A percentile compares a stretch with the other conserved stretches of the same genome.
Evolutionary conservation across 2,329 filamentous ascomycete genomes (phyloP).

Genomic region (Onygena corvina): DNA sequence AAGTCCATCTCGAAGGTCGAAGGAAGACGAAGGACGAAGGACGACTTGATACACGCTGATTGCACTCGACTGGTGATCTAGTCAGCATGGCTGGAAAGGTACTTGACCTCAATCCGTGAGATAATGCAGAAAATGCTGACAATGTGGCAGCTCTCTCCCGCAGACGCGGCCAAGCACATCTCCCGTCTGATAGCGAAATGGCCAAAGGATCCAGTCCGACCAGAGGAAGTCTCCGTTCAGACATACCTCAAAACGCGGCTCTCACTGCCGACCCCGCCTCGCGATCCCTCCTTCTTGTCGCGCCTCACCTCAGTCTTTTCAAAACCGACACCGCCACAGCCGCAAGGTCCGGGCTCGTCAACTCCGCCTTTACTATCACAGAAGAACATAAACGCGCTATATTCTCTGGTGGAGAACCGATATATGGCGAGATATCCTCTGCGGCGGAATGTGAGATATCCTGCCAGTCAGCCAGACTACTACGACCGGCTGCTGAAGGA

Average conservation of each 20-base stretch:
- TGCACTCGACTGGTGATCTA: too few relatives aligned
- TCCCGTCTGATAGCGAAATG: conserved; percentile 34
- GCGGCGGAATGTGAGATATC: conserved; percentile 36
- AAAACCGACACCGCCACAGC: conserved; percentile 5
- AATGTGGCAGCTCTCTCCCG: conserved; percentile 18
- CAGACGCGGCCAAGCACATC: conserved; percentile 28
- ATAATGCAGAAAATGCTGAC: too few relatives aligned
- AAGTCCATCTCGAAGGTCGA: too few relatives aligned
- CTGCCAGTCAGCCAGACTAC: conserved; percentile 40
- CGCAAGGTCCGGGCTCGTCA: conserved; percentile 8
- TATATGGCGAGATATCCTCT: conserved; percentile 43
- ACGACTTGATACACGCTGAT: too few relatives aligned
- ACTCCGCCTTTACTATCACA: conserved; percentile 15
- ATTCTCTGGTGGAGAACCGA: conserved; percentile 48
- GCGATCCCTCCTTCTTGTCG: conserved; percentile 6
- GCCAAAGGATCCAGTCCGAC: conserved; percentile 35
- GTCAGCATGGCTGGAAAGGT: too few relatives aligned
- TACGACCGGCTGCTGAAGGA: conserved; percentile 43
- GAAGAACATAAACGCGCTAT: conserved; percentile 44
- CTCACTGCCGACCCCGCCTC: conserved; percentile 13
- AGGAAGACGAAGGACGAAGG: too few relatives aligned
- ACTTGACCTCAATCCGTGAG: too few relatives aligned
- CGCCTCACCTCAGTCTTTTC: conserved; percentile 13
- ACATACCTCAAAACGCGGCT: conserved; percentile 30
- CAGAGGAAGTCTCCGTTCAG: conserved; percentile 36